Evolutionary conservation across 345 rosid species (phyloP).

Genomic region (Abelmoschus esculentus): DNA sequence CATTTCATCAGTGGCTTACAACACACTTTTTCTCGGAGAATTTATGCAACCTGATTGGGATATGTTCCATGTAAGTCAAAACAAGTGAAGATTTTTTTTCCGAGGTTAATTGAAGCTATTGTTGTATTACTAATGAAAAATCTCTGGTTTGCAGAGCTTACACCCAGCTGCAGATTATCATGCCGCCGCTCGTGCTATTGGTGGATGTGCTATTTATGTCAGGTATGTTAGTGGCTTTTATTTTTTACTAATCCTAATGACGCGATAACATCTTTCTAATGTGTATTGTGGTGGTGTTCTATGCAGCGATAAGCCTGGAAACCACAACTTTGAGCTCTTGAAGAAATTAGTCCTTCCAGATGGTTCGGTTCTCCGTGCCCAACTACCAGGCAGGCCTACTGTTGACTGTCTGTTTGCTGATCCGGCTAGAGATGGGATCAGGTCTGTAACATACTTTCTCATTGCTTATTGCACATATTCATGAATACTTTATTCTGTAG

Average conservation of each 20-base stretch:
- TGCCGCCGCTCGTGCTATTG: conserved; percentile 88
- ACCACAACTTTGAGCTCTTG: conserved; percentile 78
- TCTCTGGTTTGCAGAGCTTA: conserved; percentile 54
- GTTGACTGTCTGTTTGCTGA: conserved; percentile 79
- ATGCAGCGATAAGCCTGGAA: conserved; percentile 86
- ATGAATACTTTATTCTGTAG: background rate
- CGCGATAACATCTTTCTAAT: conserved; percentile 5
- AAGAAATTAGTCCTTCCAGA: conserved; percentile 90
- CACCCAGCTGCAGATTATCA: conserved; percentile 97
- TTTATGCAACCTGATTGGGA: conserved; percentile 99
- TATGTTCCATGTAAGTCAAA: conserved; percentile 92
- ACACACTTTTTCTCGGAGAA: conserved; percentile 90
- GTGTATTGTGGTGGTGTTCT: background rate
- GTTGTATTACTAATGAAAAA: background rate
- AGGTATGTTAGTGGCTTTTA: conserved; percentile 39
- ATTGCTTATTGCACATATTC: background rate
- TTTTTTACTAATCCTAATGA: background rate
- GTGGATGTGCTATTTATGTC: conserved; percentile 96
- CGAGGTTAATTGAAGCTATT: background rate
- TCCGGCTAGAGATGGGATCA: conserved; percentile 83
- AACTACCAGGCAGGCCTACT: conserved; percentile 89
- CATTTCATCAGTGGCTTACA: conserved; percentile 85
- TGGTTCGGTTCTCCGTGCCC: conserved; percentile 83
- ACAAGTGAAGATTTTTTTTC: background rate
- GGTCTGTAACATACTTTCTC: conserved; percentile 25